Evolutionary conservation across 352 stramenopile genomes (phyloP).

Genomic region (Plasmopara muralis): DNA sequence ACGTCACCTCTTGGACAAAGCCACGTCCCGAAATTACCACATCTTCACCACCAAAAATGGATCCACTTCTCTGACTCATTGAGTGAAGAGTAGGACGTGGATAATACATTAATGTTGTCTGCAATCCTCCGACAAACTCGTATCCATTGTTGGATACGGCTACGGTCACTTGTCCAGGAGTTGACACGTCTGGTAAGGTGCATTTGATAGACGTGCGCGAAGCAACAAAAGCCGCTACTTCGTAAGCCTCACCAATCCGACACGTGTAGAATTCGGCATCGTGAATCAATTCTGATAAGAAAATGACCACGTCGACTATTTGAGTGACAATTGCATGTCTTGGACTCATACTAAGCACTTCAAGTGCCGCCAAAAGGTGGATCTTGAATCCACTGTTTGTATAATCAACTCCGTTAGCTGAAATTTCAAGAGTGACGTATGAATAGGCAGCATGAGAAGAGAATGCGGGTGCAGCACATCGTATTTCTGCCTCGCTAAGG

Average conservation of each 20-base stretch:
- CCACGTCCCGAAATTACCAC: slow-evolving; percentile 13
- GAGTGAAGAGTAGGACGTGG: slow-evolving; percentile 6
- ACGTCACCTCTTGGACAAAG: slow-evolving; percentile 18
- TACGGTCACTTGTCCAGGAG: slow-evolving; percentile 13
- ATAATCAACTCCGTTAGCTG: slow-evolving; percentile 31
- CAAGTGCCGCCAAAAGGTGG: slow-evolving; percentile 19
- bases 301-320: slow-evolving; percentile 19
- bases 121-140: slow-evolving; percentile 23
- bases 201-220: slow-evolving; percentile 30
- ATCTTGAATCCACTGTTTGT: slow-evolving; percentile 18
- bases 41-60: slow-evolving; percentile 26
- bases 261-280: slow-evolving; percentile 19
- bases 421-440: slow-evolving; percentile 25
- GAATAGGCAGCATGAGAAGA: slow-evolving; percentile 8
- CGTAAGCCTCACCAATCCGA: slow-evolving; percentile 24
- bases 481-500: slow-evolving; percentile 22
- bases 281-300: slow-evolving; percentile 15
- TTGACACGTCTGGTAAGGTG: slow-evolving; percentile 14
- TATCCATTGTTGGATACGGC: slow-evolving; percentile 35
- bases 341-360: slow-evolving; percentile 25
- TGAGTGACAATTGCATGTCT: slow-evolving; percentile 22
- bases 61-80: slow-evolving; percentile 15
- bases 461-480: slow-evolving; percentile 20
- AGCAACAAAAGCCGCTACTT: slow-evolving; percentile 11
- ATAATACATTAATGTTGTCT: slow-evolving; percentile 19